A percentile compares a stretch with the other conserved stretches of the same genome.
Evolutionary conservation across 805 yeast species (phyloP).

Genomic region (Myxozyma neglecta): DNA sequence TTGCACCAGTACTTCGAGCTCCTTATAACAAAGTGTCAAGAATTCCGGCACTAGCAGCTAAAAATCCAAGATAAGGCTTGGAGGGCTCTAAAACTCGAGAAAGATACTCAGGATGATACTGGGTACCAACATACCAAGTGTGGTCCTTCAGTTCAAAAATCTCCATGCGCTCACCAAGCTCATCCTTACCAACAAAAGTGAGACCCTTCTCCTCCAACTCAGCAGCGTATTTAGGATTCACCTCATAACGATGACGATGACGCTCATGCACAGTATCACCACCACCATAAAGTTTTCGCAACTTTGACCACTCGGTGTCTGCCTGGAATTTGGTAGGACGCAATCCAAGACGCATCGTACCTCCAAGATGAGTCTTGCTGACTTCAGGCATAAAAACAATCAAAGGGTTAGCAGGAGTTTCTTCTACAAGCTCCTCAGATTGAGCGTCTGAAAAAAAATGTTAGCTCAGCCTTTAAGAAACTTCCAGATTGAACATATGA

Average conservation of each 20-base stretch:
- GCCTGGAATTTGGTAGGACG: conserved; percentile 82
- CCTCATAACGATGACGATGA: conserved; percentile 98
- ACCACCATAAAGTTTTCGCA: conserved; percentile 72
- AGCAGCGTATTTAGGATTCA: conserved; percentile 78
- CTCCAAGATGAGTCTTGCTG: conserved; percentile 93
- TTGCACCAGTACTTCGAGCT: background rate
- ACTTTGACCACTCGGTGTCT: conserved; percentile 63
- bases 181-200: conserved; percentile 91
- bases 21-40: conserved; percentile 60
- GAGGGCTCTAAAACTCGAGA: conserved; percentile 97
- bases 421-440: conserved; percentile 41
- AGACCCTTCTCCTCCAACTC: conserved; percentile 76
- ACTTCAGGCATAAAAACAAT: conserved; percentile 99
- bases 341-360: conserved; percentile 97
- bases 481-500: background rate
- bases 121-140: conserved; percentile 91
- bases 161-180: conserved; percentile 88
- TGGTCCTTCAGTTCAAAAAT: conserved; percentile 81
- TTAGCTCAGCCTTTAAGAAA: conserved; percentile 9
- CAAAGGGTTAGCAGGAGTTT: conserved; percentile 63
- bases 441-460: conserved; percentile 25
- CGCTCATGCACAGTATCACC: conserved; percentile 74
- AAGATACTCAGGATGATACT: conserved; percentile 97
- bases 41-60: conserved; percentile 89
- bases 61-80: conserved; percentile 90